Percentiles rank a stretch among this genome's conserved stretches.
phyloP scores from a whole-genome alignment of 208 protist genomes.

The Trypanosoma cruzi region DNA sequence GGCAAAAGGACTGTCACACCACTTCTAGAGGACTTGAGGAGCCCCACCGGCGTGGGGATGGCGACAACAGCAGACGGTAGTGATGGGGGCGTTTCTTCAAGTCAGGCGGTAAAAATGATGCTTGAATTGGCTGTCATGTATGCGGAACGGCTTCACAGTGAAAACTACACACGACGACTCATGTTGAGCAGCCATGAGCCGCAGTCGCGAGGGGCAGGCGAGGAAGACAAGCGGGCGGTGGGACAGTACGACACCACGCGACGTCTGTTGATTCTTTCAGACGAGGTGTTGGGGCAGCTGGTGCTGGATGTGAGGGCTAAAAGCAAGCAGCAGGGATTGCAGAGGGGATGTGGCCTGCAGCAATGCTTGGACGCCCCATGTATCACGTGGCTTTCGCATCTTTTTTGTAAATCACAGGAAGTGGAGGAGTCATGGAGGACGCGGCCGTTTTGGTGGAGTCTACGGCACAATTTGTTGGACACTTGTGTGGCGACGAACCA shows the following conservation, averaged over 20 bases:
- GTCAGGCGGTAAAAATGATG: slow-evolving; percentile 16
- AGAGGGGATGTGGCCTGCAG: neutral
- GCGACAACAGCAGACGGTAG: neutral
- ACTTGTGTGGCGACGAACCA: neutral
- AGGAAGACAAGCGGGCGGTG: neutral
- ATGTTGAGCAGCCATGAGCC: slow-evolving; percentile 6
- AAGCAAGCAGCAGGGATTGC: neutral
- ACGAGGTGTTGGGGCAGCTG: slow-evolving; percentile 9
- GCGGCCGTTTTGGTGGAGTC: neutral
- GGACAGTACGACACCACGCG: slow-evolving; percentile 34
- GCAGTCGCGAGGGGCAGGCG: neutral
- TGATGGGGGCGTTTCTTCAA: neutral
- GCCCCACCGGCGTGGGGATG: neutral
- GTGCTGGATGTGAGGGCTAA: neutral
- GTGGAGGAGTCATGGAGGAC: neutral
- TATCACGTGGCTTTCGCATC: neutral
- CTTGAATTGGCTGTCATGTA: slow-evolving; percentile 31
- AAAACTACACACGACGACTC: slow-evolving; percentile 45
- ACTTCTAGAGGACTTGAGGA: neutral
- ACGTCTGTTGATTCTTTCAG: slow-evolving; percentile 18
- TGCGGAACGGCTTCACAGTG: slow-evolving; percentile 27
- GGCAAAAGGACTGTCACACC: neutral
- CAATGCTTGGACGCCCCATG: neutral
- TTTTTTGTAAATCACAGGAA: neutral
- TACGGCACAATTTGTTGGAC: neutral